A percentile compares a stretch with the other conserved stretches of the same genome.
phyloP scores from a whole-genome alignment of 371 early-diverging fungal species.

The Smittium mucronatum region DNA sequence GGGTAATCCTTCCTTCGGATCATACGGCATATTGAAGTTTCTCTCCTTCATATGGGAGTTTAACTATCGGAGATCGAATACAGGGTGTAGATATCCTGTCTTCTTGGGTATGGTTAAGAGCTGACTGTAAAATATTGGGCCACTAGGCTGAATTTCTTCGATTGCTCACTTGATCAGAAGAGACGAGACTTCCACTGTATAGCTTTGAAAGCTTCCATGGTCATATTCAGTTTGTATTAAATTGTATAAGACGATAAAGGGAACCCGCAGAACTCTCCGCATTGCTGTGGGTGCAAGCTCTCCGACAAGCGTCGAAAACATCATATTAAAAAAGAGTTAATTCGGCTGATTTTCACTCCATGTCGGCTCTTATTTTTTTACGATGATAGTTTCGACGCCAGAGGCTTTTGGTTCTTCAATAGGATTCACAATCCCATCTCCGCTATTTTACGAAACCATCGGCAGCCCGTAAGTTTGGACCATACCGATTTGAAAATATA shows the following conservation, averaged over 20 bases:
- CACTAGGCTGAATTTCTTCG: slow-evolving; percentile 5
- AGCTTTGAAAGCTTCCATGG: not conserved
- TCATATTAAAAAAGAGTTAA: too few species aligned
- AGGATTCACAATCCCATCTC: not conserved
- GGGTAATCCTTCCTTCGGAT: slow-evolving; percentile 24
- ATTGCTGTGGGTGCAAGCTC: too few species aligned
- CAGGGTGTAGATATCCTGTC: slow-evolving; percentile 10
- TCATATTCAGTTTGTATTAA: not conserved
- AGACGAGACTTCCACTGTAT: not conserved
- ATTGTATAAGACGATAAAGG: too few species aligned
- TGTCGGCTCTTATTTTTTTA: too few species aligned
- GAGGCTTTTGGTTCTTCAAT: not conserved
- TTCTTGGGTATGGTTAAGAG: slow-evolving; percentile 10
- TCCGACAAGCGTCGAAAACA: not conserved
- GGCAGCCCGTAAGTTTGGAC: not conserved
- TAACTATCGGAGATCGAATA: slow-evolving; percentile 27
- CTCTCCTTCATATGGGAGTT: slow-evolving; percentile 24
- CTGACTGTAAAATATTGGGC: not conserved
- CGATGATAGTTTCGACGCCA: too few species aligned
- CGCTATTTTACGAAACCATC: not conserved
- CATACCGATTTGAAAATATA: not conserved
- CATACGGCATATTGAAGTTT: slow-evolving; percentile 27
- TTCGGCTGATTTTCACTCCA: too few species aligned
- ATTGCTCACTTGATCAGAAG: not conserved
- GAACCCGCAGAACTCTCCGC: too few species aligned